Evolutionary conservation across 2,329 filamentous ascomycete genomes (phyloP).

Genomic region (Neofusicoccum sp.): DNA sequence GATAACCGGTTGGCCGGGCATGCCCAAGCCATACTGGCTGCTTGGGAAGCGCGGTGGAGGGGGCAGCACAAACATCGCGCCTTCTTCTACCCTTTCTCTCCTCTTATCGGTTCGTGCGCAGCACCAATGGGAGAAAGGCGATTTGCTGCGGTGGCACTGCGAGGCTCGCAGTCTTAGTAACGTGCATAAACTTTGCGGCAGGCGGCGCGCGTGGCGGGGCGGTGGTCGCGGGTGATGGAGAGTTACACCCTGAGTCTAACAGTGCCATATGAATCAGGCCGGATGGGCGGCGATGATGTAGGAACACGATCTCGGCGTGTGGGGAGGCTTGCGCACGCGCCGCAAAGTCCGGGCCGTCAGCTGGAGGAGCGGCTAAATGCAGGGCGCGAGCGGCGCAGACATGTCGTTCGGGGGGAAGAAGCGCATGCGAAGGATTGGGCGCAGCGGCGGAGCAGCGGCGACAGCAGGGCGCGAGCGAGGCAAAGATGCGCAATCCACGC

Average conservation of each 20-base stretch:
- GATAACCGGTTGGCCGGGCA: conserved; percentile 52
- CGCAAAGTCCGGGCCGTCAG: conserved; percentile 16
- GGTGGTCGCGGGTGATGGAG: conserved; percentile 9
- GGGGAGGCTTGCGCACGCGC: conserved; percentile 16
- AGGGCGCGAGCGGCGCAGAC: conserved; percentile 3
- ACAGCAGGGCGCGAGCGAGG: background rate
- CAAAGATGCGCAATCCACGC: background rate
- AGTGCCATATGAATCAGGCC: conserved; percentile 5
- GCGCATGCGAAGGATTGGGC: background rate
- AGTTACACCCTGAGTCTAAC: background rate
- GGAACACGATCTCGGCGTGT: conserved; percentile 13
- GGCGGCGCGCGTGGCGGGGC: background rate
- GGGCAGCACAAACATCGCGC: conserved; percentile 18
- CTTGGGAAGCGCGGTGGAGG: conserved; percentile 59
- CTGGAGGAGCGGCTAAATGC: conserved; percentile 17
- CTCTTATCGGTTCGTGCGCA: conserved; percentile 12
- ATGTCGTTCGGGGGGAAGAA: background rate
- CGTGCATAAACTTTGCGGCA: conserved; percentile 12
- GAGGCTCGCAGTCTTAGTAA: background rate
- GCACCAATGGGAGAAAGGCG: conserved; percentile 16
- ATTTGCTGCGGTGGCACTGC: conserved; percentile 5
- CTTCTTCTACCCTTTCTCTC: background rate
- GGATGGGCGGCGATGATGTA: conserved; percentile 18
- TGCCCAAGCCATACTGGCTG: conserved; percentile 53
- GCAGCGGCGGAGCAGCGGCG: background rate